Evolutionary conservation across 108 stramenopile genomes (phyloP), one percentile per base, ranked within the genome.

Genomic region (Skeletonema potamos): DNA sequence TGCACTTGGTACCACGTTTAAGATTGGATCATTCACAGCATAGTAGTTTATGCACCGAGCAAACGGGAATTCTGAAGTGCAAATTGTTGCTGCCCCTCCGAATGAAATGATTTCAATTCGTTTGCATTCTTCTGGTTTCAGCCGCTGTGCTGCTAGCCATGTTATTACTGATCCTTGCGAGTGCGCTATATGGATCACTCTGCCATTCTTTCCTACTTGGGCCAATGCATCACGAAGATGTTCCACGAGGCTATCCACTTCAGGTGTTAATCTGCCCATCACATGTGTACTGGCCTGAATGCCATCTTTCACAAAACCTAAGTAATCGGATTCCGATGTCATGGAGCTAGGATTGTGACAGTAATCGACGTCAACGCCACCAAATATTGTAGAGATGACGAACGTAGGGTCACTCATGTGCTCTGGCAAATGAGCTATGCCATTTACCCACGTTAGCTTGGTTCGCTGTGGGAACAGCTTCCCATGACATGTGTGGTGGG

Each of bases 111-210:
- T 79, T 70, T 96, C 94, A 9, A 96, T 89, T 54, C 81, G 82
- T 62, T 65, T 78, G 76, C 89, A 88, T 86, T 96, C 94, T 26
- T 79, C 54, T 2, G 66, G 56, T 44, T 64, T 81, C 59, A 96
- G 74, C 67, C 86, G 82, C 64, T 85, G 79, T 10, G 84, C 79
- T 11, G 94, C 94, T 34, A 96, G 69, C 37, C 74, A 84, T 17
- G 95, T 96, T 8, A 96, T 86, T 10, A 96, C 78, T 11, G 89
- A 91, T 24, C 95, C 95, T 64, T 96, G 95, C 3, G 89, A 91
- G 77, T 96, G 95, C 8, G 92, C 92, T 65, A 96, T 90, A 71
- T 93, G 95, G 3, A 96, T 76, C 8, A 96, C 90, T 15, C 70
- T 75, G 0, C 92, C 95, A 8, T 67, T 70, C 58, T 84, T 88